Evolutionary conservation across 352 stramenopile genomes (phyloP).

Genomic region (Globisporangium camurandrum): DNA sequence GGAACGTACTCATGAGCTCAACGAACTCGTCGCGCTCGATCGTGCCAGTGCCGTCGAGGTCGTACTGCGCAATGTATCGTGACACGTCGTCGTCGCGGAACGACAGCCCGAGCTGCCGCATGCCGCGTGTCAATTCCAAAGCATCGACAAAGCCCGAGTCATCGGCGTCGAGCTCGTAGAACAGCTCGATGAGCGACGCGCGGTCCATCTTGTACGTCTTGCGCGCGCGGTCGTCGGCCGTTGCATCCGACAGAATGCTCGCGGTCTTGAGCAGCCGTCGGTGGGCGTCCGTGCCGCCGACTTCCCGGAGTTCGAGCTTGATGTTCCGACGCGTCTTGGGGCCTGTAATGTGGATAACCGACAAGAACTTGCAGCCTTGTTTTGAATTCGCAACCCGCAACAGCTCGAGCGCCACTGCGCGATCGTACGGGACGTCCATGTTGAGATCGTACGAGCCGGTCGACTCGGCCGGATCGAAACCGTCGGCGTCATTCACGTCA

Average conservation of each 20-base stretch:
- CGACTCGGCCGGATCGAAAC: conserved; percentile 60
- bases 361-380: conserved; percentile 78
- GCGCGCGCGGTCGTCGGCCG: conserved; percentile 19
- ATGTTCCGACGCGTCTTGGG: conserved; percentile 44
- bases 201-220: conserved; percentile 34
- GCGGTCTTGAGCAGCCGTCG: conserved; percentile 58
- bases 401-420: conserved; percentile 61
- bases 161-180: conserved; percentile 61
- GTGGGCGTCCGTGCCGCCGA: conserved; percentile 27
- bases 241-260: conserved; percentile 43
- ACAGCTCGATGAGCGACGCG: conserved; percentile 41
- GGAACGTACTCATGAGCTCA: conserved; percentile 69
- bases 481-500: conserved; percentile 51
- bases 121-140: conserved; percentile 39
- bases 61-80: conserved; percentile 60
- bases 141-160: conserved; percentile 62
- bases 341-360: conserved; percentile 40
- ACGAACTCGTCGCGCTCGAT: conserved; percentile 77
- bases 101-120: conserved; percentile 35
- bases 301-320: conserved; percentile 54
- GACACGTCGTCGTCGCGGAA: conserved; percentile 60
- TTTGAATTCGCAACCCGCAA: conserved; percentile 64
- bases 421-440: conserved; percentile 69
- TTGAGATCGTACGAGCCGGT: conserved; percentile 73
- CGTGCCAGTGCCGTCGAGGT: conserved; percentile 60